Evolutionary conservation across 352 stramenopile species (phyloP), one percentile per base, ranked within the genome.

Genomic region (Phytopythium litorale): DNA sequence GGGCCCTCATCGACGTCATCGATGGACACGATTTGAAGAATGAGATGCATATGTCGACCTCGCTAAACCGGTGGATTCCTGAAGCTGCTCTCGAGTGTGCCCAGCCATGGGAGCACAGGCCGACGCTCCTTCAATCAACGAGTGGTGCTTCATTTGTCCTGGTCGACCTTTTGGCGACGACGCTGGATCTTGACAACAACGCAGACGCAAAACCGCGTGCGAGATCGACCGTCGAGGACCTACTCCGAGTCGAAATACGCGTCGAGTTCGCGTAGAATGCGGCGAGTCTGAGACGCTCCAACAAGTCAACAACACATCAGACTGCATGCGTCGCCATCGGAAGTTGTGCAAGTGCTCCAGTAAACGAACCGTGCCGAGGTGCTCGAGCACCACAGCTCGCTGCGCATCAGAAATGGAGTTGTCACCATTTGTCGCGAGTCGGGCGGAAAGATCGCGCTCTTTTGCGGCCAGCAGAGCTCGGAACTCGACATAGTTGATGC

Each of bases 401-500:
- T 46, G 16, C 12, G 33, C 16, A 16, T 1, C 33, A 33, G 28
- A 52, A 11, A 52, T n/a, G 9, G 13, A 52, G 21, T 11, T 11
- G 11, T n/a, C 46, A 8, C 19, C 46, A 19, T 9, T 2, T 9
- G 13, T 11, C 30, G 9, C 52, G 11, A 45, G 32, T n/a, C 30
- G 18, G 12, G 30, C 28, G 43, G 23, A 38, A 12, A 90, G 49
- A 3, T 91, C 71, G 1, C 51, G 54, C 11, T 66, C 49, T 54
- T 89, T 91, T 15, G 79, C 76, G 37, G 64, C 64, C 23, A 94
- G 65, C 7, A 94, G 65, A 16, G 71, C 59, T 6, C 64, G 73
- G 38, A 92, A 92, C 50, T 92, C 86, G 32, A 76, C 42, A 38
- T 82, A 91, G 66, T 92, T 84, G 58, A 90, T 92, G 7, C 86